Percentiles rank a stretch among this genome's conserved stretches.
phyloP scores from a whole-genome alignment of 257 asterid genomes.

The Misopates orontium region DNA sequence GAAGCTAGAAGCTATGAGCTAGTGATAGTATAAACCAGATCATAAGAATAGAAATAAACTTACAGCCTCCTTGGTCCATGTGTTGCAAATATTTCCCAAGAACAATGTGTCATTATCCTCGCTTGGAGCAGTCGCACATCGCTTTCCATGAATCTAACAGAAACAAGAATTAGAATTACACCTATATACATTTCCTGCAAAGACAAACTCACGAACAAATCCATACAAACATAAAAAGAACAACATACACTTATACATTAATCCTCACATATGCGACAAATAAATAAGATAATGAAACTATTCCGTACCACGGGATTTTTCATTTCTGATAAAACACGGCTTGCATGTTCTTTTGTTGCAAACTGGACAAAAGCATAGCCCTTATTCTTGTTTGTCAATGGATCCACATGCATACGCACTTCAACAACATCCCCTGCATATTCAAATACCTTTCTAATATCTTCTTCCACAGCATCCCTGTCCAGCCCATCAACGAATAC shows the following conservation, averaged over 20 bases:
- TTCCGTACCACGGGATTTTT: conserved; percentile 66
- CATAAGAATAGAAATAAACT: conserved; percentile 12
- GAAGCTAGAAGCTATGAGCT: conserved; percentile 8
- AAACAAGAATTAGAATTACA: conserved; percentile 26
- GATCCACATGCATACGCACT: conserved; percentile 54
- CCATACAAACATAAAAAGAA: conserved; percentile 12
- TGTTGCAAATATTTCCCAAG: conserved; percentile 64
- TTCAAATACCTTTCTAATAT: conserved; percentile 52
- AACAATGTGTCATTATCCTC: conserved; percentile 64
- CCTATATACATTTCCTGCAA: background rate
- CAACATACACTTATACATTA: background rate
- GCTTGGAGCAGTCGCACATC: conserved; percentile 59
- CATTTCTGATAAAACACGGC: conserved; percentile 59
- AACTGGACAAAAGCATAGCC: conserved; percentile 69
- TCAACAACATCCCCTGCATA: conserved; percentile 63
- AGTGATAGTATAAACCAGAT: conserved; percentile 1
- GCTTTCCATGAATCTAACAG: conserved; percentile 62
- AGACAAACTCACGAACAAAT: background rate
- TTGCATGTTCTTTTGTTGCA: conserved; percentile 61
- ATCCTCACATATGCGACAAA: background rate
- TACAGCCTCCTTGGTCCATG: conserved; percentile 68
- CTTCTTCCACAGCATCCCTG: conserved; percentile 56
- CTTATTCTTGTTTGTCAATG: conserved; percentile 57
- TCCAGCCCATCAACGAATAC: conserved; percentile 73
- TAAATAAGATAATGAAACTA: conserved; percentile 10